Evolutionary conservation across 2,329 filamentous ascomycete genomes (phyloP).

Genomic region (Aspergillus piperis): DNA sequence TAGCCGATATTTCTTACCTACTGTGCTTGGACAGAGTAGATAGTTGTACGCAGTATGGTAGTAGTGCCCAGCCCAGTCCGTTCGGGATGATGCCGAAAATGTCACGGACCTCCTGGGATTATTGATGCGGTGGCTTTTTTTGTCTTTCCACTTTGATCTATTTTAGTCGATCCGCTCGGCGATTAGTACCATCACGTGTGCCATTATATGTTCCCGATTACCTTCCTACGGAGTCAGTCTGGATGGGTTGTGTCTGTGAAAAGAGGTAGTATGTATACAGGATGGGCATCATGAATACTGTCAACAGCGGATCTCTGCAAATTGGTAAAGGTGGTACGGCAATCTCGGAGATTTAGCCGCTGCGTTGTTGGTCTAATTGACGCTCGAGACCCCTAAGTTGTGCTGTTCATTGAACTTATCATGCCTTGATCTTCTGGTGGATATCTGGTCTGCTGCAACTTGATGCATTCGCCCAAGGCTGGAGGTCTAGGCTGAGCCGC

Average conservation of each 20-base stretch:
- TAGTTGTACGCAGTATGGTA: neutral
- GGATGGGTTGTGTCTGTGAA: neutral
- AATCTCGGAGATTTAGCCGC: neutral
- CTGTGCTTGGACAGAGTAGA: neutral
- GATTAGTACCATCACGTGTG: neutral
- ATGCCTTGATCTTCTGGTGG: neutral
- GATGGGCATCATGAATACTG: neutral
- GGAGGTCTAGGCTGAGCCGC: neutral
- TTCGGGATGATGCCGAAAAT: neutral
- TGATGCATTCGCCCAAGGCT: neutral
- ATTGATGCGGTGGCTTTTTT: neutral
- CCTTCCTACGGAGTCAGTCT: too few relatives aligned
- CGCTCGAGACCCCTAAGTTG: neutral
- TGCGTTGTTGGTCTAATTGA: neutral
- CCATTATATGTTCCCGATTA: neutral
- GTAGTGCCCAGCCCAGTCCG: neutral
- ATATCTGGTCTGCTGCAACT: neutral
- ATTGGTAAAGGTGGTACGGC: neutral
- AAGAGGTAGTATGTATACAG: neutral
- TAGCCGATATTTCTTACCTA: neutral
- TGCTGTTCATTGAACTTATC: neutral
- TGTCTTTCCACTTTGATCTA: neutral
- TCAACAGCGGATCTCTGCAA: neutral
- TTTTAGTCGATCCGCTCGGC: neutral
- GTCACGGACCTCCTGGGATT: neutral